phyloP scores from a whole-genome alignment of 306 rosid genomes.

The Lathyrus tuberosus region DNA sequence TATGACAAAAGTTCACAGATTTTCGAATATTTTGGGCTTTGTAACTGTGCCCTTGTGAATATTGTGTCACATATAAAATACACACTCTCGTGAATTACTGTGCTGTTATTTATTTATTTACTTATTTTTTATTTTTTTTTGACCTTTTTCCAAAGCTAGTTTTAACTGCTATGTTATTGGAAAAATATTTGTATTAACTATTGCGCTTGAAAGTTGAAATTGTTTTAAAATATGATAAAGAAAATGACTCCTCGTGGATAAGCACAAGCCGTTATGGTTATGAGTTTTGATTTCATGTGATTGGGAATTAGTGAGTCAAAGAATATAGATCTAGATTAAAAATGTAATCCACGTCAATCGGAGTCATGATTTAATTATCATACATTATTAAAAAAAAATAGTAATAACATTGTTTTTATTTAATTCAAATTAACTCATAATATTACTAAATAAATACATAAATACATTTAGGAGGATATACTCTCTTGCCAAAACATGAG shows the following conservation, averaged over 20 bases:
- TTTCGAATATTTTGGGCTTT: conserved; percentile 53
- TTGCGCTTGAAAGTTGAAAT: background rate
- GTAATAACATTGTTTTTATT: no score
- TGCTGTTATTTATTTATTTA: background rate
- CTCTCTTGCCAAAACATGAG: no score
- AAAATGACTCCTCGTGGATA: conserved; percentile 25
- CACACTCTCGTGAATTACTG: background rate
- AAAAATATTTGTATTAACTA: background rate
- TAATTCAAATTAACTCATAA: no score
- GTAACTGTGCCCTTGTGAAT: conserved; percentile 6
- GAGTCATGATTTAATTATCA: no score
- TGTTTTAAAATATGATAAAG: background rate
- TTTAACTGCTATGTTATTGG: conserved; percentile 24
- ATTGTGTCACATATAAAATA: background rate
- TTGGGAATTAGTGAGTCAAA: background rate
- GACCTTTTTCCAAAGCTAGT: background rate
- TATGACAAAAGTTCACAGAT: conserved; percentile 75
- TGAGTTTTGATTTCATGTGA: background rate
- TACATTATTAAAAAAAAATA: no score
- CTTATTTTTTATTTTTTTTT: no score
- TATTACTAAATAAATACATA: no score
- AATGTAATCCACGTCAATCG: no score
- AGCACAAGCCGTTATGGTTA: conserved; percentile 9
- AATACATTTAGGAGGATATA: no score
- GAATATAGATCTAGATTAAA: background rate